phyloP scores from a whole-genome alignment of 345 rosid genomes.

The Camelina sativa region DNA sequence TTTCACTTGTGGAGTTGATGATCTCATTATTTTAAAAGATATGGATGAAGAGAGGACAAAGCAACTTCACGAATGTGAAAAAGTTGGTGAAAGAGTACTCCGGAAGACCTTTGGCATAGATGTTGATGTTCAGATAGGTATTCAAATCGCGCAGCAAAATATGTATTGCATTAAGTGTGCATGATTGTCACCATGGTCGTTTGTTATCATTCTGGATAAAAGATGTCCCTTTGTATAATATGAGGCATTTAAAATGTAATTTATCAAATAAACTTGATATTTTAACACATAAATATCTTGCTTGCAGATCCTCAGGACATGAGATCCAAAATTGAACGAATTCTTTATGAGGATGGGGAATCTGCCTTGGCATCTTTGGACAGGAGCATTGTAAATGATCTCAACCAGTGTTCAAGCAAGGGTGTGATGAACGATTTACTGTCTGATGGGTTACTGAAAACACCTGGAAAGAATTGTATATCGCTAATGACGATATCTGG shows the following conservation, averaged over 20 bases:
- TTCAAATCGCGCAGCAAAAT: conserved; percentile 18
- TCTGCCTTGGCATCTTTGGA: conserved; percentile 76
- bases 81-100: conserved; percentile 72
- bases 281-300: conserved; percentile 28
- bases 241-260: conserved; percentile 18
- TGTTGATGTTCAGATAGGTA: conserved; percentile 60
- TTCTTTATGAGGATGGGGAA: conserved; percentile 79
- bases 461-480: conserved; percentile 84
- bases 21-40: conserved; percentile 72
- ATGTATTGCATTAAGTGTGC: conserved; percentile 9
- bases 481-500: conserved; percentile 98
- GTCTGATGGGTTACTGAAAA: conserved; percentile 81
- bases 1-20: conserved; percentile 98
- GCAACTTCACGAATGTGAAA: conserved; percentile 75
- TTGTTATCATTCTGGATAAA: conserved; percentile 26
- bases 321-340: conserved; percentile 71
- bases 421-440: conserved; percentile 72
- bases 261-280: conserved; percentile 21
- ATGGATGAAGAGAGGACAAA: conserved; percentile 70
- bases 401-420: conserved; percentile 71
- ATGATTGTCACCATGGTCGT: conserved; percentile 27
- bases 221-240: conserved; percentile 18
- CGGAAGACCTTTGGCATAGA: conserved; percentile 66
- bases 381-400: conserved; percentile 70
- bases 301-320: conserved; percentile 63